Percentiles rank a stretch among this genome's conserved stretches.
These are phyloP conservation scores for Priceomyces castillae DNA, from an alignment of 805 yeast genomes.

Conservation along the genomic window DNA sequence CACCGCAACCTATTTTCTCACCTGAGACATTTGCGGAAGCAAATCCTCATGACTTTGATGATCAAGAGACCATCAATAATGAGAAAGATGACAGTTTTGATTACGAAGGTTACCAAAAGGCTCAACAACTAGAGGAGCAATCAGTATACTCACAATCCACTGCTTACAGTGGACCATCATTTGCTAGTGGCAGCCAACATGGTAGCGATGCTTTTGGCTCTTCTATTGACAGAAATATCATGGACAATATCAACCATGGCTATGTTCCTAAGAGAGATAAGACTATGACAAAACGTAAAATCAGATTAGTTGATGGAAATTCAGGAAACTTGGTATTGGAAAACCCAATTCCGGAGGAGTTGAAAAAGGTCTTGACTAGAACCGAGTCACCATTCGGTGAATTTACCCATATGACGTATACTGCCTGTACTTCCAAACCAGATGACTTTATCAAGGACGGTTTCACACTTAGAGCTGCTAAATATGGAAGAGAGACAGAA, in stretches of 20 bases:
- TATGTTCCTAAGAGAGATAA: constrained; percentile 63
- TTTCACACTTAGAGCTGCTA: constrained; percentile 81
- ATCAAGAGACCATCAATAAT: constrained; percentile 33
- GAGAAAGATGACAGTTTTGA: constrained; percentile 25
- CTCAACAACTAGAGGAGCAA: constrained; percentile 29
- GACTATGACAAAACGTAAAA: constrained; percentile 67
- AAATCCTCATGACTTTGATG: constrained; percentile 29
- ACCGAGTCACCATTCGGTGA: constrained; percentile 80
- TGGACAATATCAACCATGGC: constrained; percentile 40
- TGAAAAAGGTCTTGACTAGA: constrained; percentile 79
- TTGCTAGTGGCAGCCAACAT: constrained; percentile 14
- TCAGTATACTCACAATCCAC: constrained; percentile 37
- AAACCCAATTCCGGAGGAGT: constrained; percentile 90
- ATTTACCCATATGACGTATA: constrained; percentile 92
- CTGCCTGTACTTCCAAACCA: constrained; percentile 94
- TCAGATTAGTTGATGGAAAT: constrained; percentile 56
- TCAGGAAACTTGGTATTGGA: constrained; percentile 85
- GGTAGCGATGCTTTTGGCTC: constrained; percentile 43
- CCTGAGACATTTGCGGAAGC: constrained; percentile 65
- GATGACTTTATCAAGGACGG: constrained; percentile 79
- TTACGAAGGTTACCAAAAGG: constrained; percentile 36
- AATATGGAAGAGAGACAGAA: constrained; percentile 87
- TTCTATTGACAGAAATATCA: constrained; percentile 46
- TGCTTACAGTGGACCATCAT: constrained; percentile 33
- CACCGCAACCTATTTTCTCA: constrained; percentile 65